Conservation (phyloP, 805 yeast species). For the Teunomyces barrocoloradensis region DNA sequence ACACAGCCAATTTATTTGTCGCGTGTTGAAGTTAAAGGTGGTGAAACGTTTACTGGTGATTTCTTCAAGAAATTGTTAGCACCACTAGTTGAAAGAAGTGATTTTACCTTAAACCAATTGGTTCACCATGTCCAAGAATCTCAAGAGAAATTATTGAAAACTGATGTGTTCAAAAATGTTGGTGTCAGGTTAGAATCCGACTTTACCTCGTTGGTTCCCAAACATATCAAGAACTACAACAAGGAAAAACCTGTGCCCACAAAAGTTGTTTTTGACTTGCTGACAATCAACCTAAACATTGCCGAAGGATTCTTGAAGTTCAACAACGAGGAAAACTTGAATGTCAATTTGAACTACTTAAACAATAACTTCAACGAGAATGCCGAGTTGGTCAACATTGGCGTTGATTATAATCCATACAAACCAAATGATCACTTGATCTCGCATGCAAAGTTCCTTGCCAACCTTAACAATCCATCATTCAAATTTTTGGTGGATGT, state of each 20-base stretch:
- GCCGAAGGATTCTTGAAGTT: conserved; percentile 35
- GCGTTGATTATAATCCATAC: conserved; percentile 49
- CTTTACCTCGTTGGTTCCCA: conserved; percentile 27
- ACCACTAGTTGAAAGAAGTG: conserved; percentile 41
- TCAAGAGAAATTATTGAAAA: conserved; percentile 35
- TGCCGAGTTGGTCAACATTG: conserved; percentile 50
- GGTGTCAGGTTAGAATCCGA: conserved; percentile 41
- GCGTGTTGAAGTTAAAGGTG: conserved; percentile 39
- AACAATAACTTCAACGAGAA: conserved; percentile 48
- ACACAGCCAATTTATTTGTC: conserved; percentile 37
- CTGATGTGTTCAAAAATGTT: conserved; percentile 46
- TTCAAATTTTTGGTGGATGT: conserved; percentile 40
- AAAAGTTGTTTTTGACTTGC: conserved; percentile 41
- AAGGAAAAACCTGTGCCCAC: conserved; percentile 44
- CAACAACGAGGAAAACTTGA: conserved; percentile 38
- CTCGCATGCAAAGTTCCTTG: conserved; percentile 45
- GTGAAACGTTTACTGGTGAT: conserved; percentile 42
- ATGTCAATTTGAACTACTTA: conserved; percentile 37
- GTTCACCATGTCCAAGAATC: conserved; percentile 30
- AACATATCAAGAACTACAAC: conserved; percentile 25
- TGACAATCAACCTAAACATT: conserved; percentile 34
- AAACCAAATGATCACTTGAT: conserved; percentile 46
- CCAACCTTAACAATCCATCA: conserved; percentile 45
- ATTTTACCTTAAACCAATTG: conserved; percentile 43
- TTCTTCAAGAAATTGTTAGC: conserved; percentile 46